Conservation (phyloP, 176 grass and related monocot species). For the Eragrostis nindensis region DNA sequence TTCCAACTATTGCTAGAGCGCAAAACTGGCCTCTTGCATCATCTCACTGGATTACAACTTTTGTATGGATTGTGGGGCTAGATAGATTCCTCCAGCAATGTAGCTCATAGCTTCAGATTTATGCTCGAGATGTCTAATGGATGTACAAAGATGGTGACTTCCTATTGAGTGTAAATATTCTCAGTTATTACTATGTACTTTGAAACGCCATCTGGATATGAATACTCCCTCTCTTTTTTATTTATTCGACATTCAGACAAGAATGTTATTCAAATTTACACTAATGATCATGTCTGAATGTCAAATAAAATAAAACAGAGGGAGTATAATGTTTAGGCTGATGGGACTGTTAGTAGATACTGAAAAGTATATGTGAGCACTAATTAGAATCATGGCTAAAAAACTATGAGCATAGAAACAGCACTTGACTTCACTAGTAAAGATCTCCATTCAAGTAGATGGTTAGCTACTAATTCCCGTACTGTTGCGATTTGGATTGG, state of each 20-base stretch:
- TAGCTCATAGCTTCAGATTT: not conserved
- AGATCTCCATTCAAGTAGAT: not conserved
- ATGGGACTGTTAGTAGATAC: not conserved
- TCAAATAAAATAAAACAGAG: too few species aligned
- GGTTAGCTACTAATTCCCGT: slow-evolving; percentile 11
- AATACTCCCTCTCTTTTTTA: too few species aligned
- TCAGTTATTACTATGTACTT: not conserved
- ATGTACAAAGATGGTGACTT: not conserved
- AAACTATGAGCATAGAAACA: not conserved
- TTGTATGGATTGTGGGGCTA: not conserved
- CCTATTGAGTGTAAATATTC: not conserved
- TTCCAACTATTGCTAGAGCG: not conserved
- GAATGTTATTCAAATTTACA: too few species aligned
- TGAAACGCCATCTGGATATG: not conserved
- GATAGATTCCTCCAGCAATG: not conserved
- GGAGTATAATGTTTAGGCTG: not conserved
- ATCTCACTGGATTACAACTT: not conserved
- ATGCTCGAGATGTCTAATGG: not conserved
- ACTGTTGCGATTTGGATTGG: slow-evolving; percentile 1
- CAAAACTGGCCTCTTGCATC: not conserved
- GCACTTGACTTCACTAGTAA: not conserved
- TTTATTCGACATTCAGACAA: too few species aligned
- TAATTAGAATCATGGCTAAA: not conserved
- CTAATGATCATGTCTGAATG: too few species aligned
- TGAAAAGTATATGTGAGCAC: not conserved